These are phyloP conservation scores for Drosera capensis DNA, from an alignment of 148 eudicot species.

Conservation along the genomic window DNA sequence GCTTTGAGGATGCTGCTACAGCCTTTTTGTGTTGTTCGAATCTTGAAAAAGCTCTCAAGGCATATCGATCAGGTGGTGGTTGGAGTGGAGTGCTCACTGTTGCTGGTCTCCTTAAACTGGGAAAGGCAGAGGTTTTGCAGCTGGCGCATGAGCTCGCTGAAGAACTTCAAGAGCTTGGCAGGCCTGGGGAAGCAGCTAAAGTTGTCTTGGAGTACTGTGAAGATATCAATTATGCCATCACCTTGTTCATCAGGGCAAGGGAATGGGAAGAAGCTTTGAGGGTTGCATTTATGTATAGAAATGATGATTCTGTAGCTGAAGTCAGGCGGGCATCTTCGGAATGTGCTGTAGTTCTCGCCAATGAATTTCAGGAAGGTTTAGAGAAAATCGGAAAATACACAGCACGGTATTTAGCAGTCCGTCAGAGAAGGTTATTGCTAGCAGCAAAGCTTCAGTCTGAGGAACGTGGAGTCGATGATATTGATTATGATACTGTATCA, in stretches of 20 bases:
- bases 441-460: slow-evolving; percentile 76
- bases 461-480: slow-evolving; percentile 40
- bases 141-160: slow-evolving; percentile 83
- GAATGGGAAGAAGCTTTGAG: slow-evolving; percentile 94
- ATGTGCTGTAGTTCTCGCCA: slow-evolving; percentile 44
- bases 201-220: slow-evolving; percentile 83
- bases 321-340: slow-evolving; percentile 63
- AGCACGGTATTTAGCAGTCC: slow-evolving; percentile 82
- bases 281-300: slow-evolving; percentile 53
- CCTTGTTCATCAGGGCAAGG: slow-evolving; percentile 63
- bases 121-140: slow-evolving; percentile 51
- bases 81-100: slow-evolving; percentile 80
- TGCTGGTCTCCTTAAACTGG: slow-evolving; percentile 74
- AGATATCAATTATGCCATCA: slow-evolving; percentile 49
- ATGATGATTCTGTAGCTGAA: slow-evolving; percentile 42
- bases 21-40: slow-evolving; percentile 62
- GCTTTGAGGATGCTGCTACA: slow-evolving; percentile 87
- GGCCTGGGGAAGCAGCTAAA: slow-evolving; percentile 85
- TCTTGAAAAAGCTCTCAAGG: slow-evolving; percentile 73
- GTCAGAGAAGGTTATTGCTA: slow-evolving; percentile 82
- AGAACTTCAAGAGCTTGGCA: slow-evolving; percentile 85
- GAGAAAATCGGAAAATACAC: slow-evolving; percentile 91
- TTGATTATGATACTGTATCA: slow-evolving; percentile 76
- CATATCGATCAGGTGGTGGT: slow-evolving; percentile 72
- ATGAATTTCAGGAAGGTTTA: slow-evolving; percentile 69